Evolutionary conservation across 1,284 basidiomycete genomes (phyloP).

Genomic region (Rhodotorula sp.): DNA sequence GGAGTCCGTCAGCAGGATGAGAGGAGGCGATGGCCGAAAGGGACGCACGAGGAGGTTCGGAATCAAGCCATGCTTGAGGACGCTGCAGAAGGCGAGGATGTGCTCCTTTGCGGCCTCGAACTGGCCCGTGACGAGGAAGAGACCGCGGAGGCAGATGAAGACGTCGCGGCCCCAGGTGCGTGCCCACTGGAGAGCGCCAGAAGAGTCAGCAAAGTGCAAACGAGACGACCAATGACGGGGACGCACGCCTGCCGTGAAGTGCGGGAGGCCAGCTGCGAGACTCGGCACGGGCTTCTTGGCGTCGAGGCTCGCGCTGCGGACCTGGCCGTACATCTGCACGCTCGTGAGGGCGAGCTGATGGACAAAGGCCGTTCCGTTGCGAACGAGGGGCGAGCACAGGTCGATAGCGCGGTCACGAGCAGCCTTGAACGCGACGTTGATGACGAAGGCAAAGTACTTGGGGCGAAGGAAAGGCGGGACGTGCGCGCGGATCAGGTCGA

Average conservation of each 20-base stretch:
- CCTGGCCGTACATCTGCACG: slow-evolving; percentile 88
- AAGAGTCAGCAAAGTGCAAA: background rate
- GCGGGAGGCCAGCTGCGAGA: slow-evolving; percentile 89
- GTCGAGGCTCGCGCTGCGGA: slow-evolving; percentile 81
- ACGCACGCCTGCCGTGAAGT: slow-evolving; percentile 69
- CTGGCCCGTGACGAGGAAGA: slow-evolving; percentile 90
- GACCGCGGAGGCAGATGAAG: slow-evolving; percentile 77
- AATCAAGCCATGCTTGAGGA: slow-evolving; percentile 61
- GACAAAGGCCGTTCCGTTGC: slow-evolving; percentile 80
- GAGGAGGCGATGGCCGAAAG: background rate
- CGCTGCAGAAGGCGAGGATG: slow-evolving; percentile 64
- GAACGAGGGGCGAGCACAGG: slow-evolving; percentile 81
- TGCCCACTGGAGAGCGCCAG: slow-evolving; percentile 62
- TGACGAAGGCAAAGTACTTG: slow-evolving; percentile 87
- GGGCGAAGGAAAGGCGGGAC: slow-evolving; percentile 85
- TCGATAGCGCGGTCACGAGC: slow-evolving; percentile 76
- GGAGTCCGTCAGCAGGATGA: background rate
- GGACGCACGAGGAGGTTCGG: slow-evolving; percentile 82
- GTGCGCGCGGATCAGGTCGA: slow-evolving; percentile 70
- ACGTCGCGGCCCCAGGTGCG: slow-evolving; percentile 97
- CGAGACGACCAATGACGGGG: background rate
- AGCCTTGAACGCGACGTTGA: slow-evolving; percentile 87
- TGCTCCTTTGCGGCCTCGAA: slow-evolving; percentile 80
- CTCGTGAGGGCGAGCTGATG: slow-evolving; percentile 82
- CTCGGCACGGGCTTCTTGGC: slow-evolving; percentile 66